Evolutionary conservation across 1,284 basidiomycete genomes (phyloP).

Genomic region (Cryptococcus sp.): DNA sequence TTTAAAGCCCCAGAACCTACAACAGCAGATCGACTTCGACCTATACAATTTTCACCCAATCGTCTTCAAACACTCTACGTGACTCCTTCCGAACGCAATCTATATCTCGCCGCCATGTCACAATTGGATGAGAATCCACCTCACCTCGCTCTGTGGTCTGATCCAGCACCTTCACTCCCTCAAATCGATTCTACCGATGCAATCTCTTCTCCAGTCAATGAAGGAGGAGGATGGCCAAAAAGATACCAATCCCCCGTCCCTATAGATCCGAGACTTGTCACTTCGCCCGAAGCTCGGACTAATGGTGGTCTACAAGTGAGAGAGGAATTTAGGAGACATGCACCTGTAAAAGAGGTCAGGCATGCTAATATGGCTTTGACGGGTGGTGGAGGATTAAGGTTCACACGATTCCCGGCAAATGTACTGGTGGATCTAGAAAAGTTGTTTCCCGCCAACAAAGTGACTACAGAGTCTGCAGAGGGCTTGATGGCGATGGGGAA

Average conservation of each 20-base stretch:
- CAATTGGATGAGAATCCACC: slow-evolving; percentile 30
- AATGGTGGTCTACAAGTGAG: slow-evolving; percentile 20
- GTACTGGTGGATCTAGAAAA: slow-evolving; percentile 17
- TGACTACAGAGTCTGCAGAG: slow-evolving; percentile 14
- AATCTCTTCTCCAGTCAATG: not conserved
- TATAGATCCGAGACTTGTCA: slow-evolving; percentile 25
- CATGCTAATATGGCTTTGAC: slow-evolving; percentile 34
- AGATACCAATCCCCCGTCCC: not conserved
- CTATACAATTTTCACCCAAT: slow-evolving; percentile 29
- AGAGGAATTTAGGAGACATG: slow-evolving; percentile 23
- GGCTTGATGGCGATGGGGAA: slow-evolving; percentile 7
- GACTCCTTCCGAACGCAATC: slow-evolving; percentile 32
- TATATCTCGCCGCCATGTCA: slow-evolving; percentile 40
- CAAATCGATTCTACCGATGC: slow-evolving; percentile 1
- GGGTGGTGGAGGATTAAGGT: slow-evolving; percentile 18
- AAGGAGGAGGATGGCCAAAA: not conserved
- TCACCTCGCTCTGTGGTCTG: slow-evolving; percentile 32
- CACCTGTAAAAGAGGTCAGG: slow-evolving; percentile 5
- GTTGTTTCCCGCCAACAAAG: not conserved
- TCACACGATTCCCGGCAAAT: slow-evolving; percentile 27
- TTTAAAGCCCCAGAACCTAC: too few species aligned
- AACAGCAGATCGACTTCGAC: slow-evolving; percentile 18
- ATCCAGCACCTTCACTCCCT: slow-evolving; percentile 34
- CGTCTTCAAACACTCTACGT: slow-evolving; percentile 32
- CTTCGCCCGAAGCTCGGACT: slow-evolving; percentile 16